phyloP scores from a whole-genome alignment of 495 filamentous ascomycete species.

The Neurospora sp. region DNA sequence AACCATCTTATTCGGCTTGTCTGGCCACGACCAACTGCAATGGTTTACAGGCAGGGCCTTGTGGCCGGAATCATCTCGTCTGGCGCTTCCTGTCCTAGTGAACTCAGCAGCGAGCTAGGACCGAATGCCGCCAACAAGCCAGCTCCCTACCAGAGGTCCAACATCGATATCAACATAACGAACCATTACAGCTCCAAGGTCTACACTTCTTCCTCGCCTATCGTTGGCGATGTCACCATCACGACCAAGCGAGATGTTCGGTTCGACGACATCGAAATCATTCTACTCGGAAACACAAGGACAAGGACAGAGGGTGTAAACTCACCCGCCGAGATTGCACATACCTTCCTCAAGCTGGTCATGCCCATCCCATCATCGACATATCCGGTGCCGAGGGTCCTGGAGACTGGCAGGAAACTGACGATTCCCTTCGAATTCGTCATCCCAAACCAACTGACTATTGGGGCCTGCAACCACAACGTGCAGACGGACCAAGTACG shows the following conservation, averaged over 20 bases:
- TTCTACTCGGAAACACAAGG: slow-evolving; percentile 57
- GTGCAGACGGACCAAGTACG: slow-evolving; percentile 46
- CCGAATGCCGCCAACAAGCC: neutral
- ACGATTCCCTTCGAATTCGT: slow-evolving; percentile 81
- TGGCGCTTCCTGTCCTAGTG: slow-evolving; percentile 1
- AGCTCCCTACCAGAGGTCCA: slow-evolving; percentile 19
- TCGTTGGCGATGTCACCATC: slow-evolving; percentile 43
- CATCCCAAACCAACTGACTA: slow-evolving; percentile 62
- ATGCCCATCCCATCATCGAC: slow-evolving; percentile 64
- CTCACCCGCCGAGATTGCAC: slow-evolving; percentile 33
- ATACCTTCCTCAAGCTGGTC: slow-evolving; percentile 66
- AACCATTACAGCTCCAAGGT: slow-evolving; percentile 37
- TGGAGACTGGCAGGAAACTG: slow-evolving; percentile 57
- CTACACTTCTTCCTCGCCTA: slow-evolving; percentile 38
- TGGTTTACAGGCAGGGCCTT: neutral
- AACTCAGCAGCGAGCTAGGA: slow-evolving; percentile 1
- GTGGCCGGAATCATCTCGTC: neutral
- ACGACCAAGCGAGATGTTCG: slow-evolving; percentile 49
- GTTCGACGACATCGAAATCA: slow-evolving; percentile 75
- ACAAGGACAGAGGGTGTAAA: slow-evolving; percentile 32
- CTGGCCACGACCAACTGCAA: neutral
- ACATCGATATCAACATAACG: slow-evolving; percentile 34
- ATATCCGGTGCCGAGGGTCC: slow-evolving; percentile 60
- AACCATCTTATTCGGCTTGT: neutral
- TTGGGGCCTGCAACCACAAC: slow-evolving; percentile 39